Base-by-base conservation (phyloP, 2,329 filamentous ascomycete species). In the Aspergillus aculeatus region DNA sequence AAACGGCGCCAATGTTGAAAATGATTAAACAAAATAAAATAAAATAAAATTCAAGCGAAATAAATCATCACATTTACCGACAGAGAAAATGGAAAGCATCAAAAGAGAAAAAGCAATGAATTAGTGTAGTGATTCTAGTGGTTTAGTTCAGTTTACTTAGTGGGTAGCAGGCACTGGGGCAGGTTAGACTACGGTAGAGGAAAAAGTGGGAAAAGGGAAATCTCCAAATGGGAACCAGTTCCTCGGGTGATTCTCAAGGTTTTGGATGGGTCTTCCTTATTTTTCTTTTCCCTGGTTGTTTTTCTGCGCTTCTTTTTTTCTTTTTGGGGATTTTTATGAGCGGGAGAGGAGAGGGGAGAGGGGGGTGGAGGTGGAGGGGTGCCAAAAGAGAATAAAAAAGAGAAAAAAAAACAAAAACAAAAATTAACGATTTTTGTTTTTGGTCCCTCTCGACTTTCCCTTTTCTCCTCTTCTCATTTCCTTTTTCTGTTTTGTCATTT, bases 191-290 rank as follows among this genome's bases (percentile, higher is more conserved):
- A 38, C 58, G 62, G 58, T 58, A 47, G 55, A 57, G 54, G 51
- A 47, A 29, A 41, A 51, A 60, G 57, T 62, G 58, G 59, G 58
- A 57, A 54, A 35, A 12, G 26, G 26, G 26, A 29, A 65, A 59
- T 62, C 63, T 66, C 63, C 65, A 66, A 66, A 70, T 66, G 64
- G 64, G 68, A 68, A 71, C 71, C 71, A 73, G 68, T 71, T 70
- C 71, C 70, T 71, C 66, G 69, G 65, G 65, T 67, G 70, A 70
- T 66, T 60, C 62, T 66, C 65, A 62, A 62, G 51, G 51, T 67
- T 58, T 60, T 61, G 51, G 50, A 60, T 63, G 60, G 61, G 59
- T 56, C 64, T 58, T 35, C 58, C 26, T 29, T 29, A 29, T 29
- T 29, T 29, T 29, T 35, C 61, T 50, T 54, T 61, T 61, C 60